phyloP scores from a whole-genome alignment of 1,139 yeast genomes.

The Scheffersomyces quercinus region DNA sequence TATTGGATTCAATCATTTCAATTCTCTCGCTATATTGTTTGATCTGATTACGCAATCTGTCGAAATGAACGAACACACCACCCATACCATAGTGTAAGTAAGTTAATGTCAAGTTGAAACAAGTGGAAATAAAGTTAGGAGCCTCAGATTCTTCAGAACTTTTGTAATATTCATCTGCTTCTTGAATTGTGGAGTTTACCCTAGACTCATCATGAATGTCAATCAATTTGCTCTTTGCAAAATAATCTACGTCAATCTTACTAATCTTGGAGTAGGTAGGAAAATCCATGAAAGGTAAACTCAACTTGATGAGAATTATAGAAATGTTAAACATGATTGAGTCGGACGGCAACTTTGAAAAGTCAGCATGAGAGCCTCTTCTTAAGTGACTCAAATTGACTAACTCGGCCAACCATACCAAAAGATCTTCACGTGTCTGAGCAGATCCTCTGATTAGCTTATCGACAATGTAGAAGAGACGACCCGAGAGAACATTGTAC shows the following conservation, averaged over 20 bases:
- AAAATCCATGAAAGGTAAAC: constrained; percentile 80
- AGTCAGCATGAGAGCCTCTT: constrained; percentile 82
- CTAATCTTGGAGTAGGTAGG: constrained; percentile 63
- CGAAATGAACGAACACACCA: constrained; percentile 64
- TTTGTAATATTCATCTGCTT: constrained; percentile 58
- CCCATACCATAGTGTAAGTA: constrained; percentile 89
- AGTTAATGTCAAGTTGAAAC: constrained; percentile 77
- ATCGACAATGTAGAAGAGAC: constrained; percentile 69
- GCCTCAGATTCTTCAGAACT: constrained; percentile 27
- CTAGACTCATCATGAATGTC: constrained; percentile 82
- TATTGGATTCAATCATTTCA: constrained; percentile 41
- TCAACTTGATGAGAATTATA: constrained; percentile 63
- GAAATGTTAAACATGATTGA: constrained; percentile 82
- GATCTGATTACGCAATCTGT: constrained; percentile 52
- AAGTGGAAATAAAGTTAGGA: constrained; percentile 83
- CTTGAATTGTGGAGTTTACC: constrained; percentile 71
- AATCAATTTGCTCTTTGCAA: constrained; percentile 53
- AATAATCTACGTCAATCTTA: constrained; percentile 68
- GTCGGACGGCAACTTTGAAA: constrained; percentile 67
- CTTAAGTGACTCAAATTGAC: constrained; percentile 83
- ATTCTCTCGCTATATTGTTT: constrained; percentile 56
- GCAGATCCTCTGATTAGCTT: constrained; percentile 76
- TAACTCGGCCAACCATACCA: constrained; percentile 69
- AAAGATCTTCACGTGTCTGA: constrained; percentile 59
- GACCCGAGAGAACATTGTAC: constrained; percentile 53